These are phyloP conservation scores for Artemisia annua DNA, from an alignment of 129 eudicot genomes.

Conservation along the genomic window DNA sequence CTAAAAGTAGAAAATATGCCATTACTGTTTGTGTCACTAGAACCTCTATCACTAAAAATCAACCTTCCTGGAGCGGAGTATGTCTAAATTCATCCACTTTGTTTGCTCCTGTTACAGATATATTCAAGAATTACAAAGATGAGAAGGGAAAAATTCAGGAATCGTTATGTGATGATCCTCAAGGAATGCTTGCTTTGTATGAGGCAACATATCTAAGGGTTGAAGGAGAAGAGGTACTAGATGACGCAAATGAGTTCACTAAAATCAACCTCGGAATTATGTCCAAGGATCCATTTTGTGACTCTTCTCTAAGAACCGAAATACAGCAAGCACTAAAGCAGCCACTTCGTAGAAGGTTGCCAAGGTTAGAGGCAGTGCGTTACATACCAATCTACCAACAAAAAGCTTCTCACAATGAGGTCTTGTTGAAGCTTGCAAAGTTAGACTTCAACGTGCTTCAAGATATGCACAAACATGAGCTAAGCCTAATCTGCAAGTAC, in stretches of 20 bases:
- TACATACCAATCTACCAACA: not conserved
- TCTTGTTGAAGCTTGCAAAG: too few species aligned
- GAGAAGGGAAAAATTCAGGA: conserved; percentile 23
- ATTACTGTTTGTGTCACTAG: too few species aligned
- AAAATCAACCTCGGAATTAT: not conserved
- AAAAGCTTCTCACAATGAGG: too few species aligned
- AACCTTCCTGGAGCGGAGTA: too few species aligned
- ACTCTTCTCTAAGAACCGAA: too few species aligned
- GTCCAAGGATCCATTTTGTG: not conserved
- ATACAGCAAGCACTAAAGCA: not conserved
- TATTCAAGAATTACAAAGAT: conserved; percentile 29
- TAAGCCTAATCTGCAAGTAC: not conserved
- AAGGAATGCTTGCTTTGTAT: conserved; percentile 33
- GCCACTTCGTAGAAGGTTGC: not conserved
- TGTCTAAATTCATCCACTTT: too few species aligned
- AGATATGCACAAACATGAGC: not conserved
- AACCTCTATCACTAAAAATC: too few species aligned
- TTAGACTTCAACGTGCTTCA: not conserved
- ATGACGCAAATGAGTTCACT: conserved; percentile 29
- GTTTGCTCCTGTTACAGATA: not conserved
- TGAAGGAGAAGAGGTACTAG: conserved; percentile 33
- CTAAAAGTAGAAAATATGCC: too few species aligned
- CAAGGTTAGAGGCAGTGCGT: not conserved
- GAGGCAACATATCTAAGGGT: too few species aligned
- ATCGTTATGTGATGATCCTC: conserved; percentile 4